Evolutionary conservation across 352 stramenopile species (phyloP).

Genomic region (Peronospora destructor): DNA sequence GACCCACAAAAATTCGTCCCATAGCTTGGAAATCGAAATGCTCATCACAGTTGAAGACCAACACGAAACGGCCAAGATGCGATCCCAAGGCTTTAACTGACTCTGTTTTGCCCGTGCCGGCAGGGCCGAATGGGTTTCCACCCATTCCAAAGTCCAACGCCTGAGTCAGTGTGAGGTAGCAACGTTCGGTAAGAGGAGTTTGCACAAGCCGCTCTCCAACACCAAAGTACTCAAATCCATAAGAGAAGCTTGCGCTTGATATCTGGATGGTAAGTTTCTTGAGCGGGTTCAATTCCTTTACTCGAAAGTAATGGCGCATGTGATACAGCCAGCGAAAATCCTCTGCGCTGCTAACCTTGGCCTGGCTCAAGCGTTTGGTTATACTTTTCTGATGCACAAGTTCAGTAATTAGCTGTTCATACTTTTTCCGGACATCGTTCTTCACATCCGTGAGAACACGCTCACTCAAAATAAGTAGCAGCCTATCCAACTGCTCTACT

Average conservation of each 20-base stretch:
- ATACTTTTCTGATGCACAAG: conserved; percentile 99
- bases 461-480: conserved; percentile 94
- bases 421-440: conserved; percentile 95
- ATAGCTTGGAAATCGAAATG: conserved; percentile 99
- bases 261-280: conserved; percentile 96
- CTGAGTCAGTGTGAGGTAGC: conserved; percentile 99
- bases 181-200: conserved; percentile 99
- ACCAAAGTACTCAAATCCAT: conserved; percentile 99
- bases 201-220: conserved; percentile 99
- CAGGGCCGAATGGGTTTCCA: conserved; percentile 97
- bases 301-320: conserved; percentile 96
- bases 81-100: conserved; percentile 98
- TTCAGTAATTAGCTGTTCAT: conserved; percentile 99
- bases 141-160: conserved; percentile 98
- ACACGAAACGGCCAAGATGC: conserved; percentile 97
- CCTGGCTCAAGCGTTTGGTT: conserved; percentile 87
- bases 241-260: conserved; percentile 97
- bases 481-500: conserved; percentile 62
- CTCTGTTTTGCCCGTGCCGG: conserved; percentile 99
- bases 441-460: conserved; percentile 93
- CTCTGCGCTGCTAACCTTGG: conserved; percentile 67
- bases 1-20: conserved; percentile 98
- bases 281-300: conserved; percentile 68
- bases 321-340: conserved; percentile 99
- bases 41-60: conserved; percentile 99